Evolutionary conservation across 2,329 filamentous ascomycete species (phyloP).

Genomic region (Xylaria hypoxylon): DNA sequence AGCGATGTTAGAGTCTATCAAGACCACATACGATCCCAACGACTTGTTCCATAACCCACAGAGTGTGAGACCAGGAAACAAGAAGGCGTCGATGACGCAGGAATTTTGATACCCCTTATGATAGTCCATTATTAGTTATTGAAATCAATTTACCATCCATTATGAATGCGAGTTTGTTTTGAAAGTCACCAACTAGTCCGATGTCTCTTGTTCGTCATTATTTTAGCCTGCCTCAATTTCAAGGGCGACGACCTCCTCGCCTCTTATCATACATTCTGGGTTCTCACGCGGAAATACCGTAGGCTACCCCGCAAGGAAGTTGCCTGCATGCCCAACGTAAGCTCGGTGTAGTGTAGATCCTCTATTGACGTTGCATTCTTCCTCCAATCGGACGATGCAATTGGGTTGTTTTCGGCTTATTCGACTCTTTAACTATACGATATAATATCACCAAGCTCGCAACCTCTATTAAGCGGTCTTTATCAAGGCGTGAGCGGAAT

Average conservation of each 20-base stretch:
- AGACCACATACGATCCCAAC: constrained; percentile 63
- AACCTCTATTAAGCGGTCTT: background rate
- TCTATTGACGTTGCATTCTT: constrained; percentile 32
- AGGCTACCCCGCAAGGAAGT: constrained; percentile 29
- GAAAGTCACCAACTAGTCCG: background rate
- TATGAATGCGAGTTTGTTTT: constrained; percentile 1
- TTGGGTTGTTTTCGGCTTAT: background rate
- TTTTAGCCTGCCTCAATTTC: background rate
- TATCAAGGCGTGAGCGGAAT: background rate
- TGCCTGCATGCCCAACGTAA: background rate
- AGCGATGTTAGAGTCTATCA: constrained; percentile 60
- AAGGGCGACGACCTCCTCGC: background rate
- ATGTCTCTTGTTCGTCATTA: background rate
- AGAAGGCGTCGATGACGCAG: background rate
- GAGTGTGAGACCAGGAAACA: constrained; percentile 55
- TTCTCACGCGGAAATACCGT: constrained; percentile 13
- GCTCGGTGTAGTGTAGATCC: constrained; percentile 20
- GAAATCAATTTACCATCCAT: background rate
- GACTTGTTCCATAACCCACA: constrained; percentile 71
- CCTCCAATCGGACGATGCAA: constrained; percentile 34
- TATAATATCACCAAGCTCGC: background rate
- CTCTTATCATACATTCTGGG: background rate
- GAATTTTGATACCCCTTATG: constrained; percentile 18
- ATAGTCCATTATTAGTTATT: constrained; percentile 7
- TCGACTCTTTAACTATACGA: background rate